These are phyloP conservation scores for Colletotrichum abscissum DNA, from an alignment of 2,329 filamentous ascomycete genomes.

Conservation along the genomic window DNA sequence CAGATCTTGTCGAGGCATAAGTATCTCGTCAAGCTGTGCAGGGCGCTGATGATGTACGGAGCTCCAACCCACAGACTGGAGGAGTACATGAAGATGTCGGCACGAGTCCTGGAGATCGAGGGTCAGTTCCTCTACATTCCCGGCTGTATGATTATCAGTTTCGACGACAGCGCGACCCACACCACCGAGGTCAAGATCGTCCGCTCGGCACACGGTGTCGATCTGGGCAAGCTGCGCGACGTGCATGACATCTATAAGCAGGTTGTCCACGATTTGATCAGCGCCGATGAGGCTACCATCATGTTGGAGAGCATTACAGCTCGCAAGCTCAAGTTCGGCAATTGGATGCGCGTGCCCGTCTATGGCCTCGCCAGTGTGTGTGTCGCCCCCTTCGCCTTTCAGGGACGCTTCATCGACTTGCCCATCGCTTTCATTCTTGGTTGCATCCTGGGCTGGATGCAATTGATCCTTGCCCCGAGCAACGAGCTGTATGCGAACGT, in stretches of 20 bases:
- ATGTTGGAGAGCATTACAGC: conserved; percentile 67
- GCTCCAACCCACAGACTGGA: conserved; percentile 92
- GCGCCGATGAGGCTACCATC: conserved; percentile 75
- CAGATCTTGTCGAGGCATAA: conserved; percentile 81
- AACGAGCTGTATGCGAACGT: conserved; percentile 75
- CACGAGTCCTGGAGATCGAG: conserved; percentile 88
- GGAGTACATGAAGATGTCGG: conserved; percentile 91
- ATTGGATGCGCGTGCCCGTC: conserved; percentile 69
- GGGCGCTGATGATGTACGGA: conserved; percentile 88
- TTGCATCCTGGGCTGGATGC: conserved; percentile 77
- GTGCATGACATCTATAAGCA: conserved; percentile 84
- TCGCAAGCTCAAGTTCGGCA: conserved; percentile 57
- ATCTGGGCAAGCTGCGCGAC: conserved; percentile 79
- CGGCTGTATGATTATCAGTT: conserved; percentile 94
- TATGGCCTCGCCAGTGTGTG: conserved; percentile 81
- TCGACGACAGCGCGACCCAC: conserved; percentile 79
- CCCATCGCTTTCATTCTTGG: conserved; percentile 83
- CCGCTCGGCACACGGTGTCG: conserved; percentile 74
- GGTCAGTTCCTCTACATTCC: conserved; percentile 92
- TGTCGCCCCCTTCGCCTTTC: conserved; percentile 85
- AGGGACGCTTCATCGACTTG: conserved; percentile 80
- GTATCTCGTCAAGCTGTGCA: conserved; percentile 87
- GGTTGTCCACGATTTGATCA: conserved; percentile 81
- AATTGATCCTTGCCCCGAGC: conserved; percentile 78
- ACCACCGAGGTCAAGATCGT: conserved; percentile 86